Base-by-base conservation (phyloP, 1,284 basidiomycete genomes). In the Tremellales sp. region DNA sequence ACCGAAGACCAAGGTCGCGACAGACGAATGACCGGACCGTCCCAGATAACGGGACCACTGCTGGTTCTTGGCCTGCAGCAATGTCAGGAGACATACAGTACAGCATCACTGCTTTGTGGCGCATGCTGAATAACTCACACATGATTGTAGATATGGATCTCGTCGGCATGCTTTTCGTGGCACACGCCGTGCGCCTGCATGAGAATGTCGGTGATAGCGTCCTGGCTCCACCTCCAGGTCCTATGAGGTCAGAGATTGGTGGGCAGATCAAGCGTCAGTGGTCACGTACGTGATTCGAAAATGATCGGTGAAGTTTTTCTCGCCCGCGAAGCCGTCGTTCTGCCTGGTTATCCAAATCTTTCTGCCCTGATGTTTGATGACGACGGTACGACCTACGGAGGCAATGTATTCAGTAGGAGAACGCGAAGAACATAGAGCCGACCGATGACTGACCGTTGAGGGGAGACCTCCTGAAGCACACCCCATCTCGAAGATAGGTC, bases 91-190 rank as follows among this genome's bases (percentile, higher is more conserved):
- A 15, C 29, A 31, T 8, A 31, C 8, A 15, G 29, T n/a, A n/a
- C n/a, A n/a, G n/a, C n/a, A n/a, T n/a, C n/a, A n/a, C n/a, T n/a
- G n/a, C n/a, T n/a, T n/a, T n/a, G n/a, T n/a, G n/a, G n/a, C n/a
- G n/a, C n/a, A n/a, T n/a, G 29, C 8, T 31, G 10, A 31, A 15
- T 8, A 31, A 31, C 29, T 8, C 15, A n/a, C n/a, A n/a, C n/a
- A 31, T 31, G 27, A 48, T 66, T 61, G 45, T 61, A 66, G 33
- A 66, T 62, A 22, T 57, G 52, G 31, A 66, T 25, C 42, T 64
- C 58, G 5, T 43, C 35, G 15, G 61, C 61, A 19, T 49, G 47
- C 31, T 60, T 62, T 1, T 36, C 43, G 51, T 54, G 59, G 42
- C 44, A 64, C 3, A 45, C 45, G 2, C 46, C 43, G 23, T 62